Evolutionary conservation across 2,329 filamentous ascomycete genomes (phyloP).

Genomic region (Penicillium janthinellum): DNA sequence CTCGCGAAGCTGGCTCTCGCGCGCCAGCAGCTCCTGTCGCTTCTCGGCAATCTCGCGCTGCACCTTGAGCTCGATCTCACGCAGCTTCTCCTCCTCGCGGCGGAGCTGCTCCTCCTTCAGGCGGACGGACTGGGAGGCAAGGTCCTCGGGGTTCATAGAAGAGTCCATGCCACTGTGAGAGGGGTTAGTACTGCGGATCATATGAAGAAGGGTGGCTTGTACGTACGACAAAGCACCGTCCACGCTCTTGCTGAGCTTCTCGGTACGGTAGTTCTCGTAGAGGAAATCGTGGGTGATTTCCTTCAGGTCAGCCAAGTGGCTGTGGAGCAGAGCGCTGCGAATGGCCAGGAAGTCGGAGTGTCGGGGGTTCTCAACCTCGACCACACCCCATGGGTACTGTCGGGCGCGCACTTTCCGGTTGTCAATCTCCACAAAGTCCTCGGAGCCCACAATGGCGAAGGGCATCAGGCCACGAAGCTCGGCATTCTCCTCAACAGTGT

Average conservation of each 20-base stretch:
- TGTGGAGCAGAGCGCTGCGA: slow-evolving; percentile 93
- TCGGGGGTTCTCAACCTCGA: slow-evolving; percentile 98
- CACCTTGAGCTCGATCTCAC: slow-evolving; percentile 99
- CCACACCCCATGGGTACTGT: slow-evolving; percentile 98
- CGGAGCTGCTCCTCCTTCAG: slow-evolving; percentile 99
- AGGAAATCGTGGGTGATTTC: slow-evolving; percentile 99
- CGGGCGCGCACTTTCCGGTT: slow-evolving; percentile 89
- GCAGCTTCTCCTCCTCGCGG: slow-evolving; percentile 98
- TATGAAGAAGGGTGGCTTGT: neutral
- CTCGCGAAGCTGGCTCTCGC: slow-evolving; percentile 97
- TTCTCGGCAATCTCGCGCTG: slow-evolving; percentile 99
- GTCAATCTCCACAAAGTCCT: slow-evolving; percentile 91
- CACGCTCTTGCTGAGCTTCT: slow-evolving; percentile 99
- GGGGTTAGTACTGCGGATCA: slow-evolving; percentile 29
- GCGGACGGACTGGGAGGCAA: slow-evolving; percentile 94
- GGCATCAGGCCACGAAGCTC: slow-evolving; percentile 97
- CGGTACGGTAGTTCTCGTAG: slow-evolving; percentile 99
- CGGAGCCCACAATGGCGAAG: slow-evolving; percentile 96
- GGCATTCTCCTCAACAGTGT: slow-evolving; percentile 98
- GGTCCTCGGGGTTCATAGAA: slow-evolving; percentile 96
- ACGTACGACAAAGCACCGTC: slow-evolving; percentile 87
- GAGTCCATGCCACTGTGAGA: slow-evolving; percentile 64
- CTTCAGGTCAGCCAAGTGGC: slow-evolving; percentile 96
- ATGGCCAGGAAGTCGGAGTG: slow-evolving; percentile 99
- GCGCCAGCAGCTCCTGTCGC: slow-evolving; percentile 94